These are phyloP conservation scores for Hygrophila difformis DNA, from an alignment of 257 asterid species.

Conservation along the genomic window DNA sequence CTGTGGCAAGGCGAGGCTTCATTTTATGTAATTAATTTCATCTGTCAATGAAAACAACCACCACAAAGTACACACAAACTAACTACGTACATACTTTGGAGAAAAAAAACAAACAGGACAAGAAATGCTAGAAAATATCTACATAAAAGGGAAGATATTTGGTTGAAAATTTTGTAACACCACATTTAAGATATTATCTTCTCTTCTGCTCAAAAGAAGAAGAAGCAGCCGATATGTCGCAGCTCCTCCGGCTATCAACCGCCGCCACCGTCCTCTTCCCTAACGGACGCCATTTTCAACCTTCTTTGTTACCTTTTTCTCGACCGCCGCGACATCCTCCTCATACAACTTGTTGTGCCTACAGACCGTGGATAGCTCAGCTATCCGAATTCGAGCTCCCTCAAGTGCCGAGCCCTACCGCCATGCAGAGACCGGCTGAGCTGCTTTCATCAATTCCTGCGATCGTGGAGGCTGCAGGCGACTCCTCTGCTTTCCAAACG, in stretches of 20 bases:
- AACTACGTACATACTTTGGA: no score
- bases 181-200: neutral
- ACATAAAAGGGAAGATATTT: no score
- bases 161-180: no score
- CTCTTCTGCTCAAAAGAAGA: neutral
- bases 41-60: no score
- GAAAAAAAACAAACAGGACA: no score
- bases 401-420: slow-evolving; percentile 5
- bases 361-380: slow-evolving; percentile 10
- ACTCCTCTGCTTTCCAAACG: slow-evolving; percentile 48
- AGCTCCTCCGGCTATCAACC: slow-evolving; percentile 28
- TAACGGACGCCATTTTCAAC: no score
- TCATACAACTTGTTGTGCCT: slow-evolving; percentile 2
- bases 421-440: slow-evolving; percentile 39
- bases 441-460: slow-evolving; percentile 33
- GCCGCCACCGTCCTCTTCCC: slow-evolving; percentile 19
- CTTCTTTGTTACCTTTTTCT: slow-evolving; percentile 16
- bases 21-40: no score
- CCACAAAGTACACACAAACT: no score
- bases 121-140: no score
- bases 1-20: no score
- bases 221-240: slow-evolving; percentile 20
- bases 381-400: slow-evolving; percentile 20
- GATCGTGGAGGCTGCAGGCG: slow-evolving; percentile 27
- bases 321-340: slow-evolving; percentile 11